phyloP scores from a whole-genome alignment of 148 eudicot genomes.

The Silene uniflora region DNA sequence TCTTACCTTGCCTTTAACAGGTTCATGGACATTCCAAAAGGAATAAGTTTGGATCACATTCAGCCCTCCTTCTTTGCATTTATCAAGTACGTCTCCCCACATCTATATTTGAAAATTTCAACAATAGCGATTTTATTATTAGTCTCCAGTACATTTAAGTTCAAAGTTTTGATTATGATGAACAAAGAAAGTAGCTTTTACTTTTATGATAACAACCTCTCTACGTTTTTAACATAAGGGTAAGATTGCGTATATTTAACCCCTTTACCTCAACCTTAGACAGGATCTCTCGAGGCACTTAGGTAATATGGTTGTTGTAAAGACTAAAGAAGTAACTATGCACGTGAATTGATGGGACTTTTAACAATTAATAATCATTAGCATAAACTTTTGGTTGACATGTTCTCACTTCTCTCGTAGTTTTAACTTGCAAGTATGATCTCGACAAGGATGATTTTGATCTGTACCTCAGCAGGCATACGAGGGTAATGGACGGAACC shows the following conservation, averaged over 20 bases:
- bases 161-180: too few species aligned
- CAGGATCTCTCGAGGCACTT: too few species aligned
- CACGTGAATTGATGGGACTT: background rate
- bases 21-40: constrained; percentile 49
- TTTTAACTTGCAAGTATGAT: background rate
- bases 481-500: constrained; percentile 64
- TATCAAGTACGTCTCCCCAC: constrained; percentile 37
- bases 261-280: too few species aligned
- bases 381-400: background rate
- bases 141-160: too few species aligned
- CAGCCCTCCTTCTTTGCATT: constrained; percentile 40
- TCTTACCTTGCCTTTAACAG: constrained; percentile 38
- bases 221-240: too few species aligned
- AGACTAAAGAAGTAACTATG: too few species aligned
- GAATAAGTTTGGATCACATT: constrained; percentile 42
- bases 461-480: constrained; percentile 27
- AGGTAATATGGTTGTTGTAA: too few species aligned
- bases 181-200: too few species aligned
- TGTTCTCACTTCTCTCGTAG: background rate
- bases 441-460: background rate
- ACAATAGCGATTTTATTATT: background rate
- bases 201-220: too few species aligned
- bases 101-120: constrained; percentile 14
- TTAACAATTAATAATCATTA: background rate
- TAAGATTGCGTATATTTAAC: too few species aligned